Evolutionary conservation across 495 filamentous ascomycete species (phyloP).

Genomic region (Penicillium crystallinum): DNA sequence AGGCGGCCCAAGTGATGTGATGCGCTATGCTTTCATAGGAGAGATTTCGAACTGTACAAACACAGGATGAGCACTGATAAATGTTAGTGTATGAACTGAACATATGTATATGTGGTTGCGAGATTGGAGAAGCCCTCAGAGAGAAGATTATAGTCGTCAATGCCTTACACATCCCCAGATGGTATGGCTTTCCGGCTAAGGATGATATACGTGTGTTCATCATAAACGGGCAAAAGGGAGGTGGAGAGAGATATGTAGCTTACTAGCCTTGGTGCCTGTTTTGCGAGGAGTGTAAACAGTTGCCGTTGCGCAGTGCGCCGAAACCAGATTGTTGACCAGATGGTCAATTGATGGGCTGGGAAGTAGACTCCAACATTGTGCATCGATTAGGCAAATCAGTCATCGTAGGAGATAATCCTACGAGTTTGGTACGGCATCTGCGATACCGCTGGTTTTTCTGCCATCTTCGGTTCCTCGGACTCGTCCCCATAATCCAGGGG

Average conservation of each 20-base stretch:
- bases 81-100: neutral
- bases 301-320: too few relatives aligned
- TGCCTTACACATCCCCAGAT: conserved; percentile 36
- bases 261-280: neutral
- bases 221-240: conserved; percentile 15
- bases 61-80: neutral
- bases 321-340: neutral
- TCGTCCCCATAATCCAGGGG: conserved; percentile 17
- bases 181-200: conserved; percentile 46
- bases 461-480: neutral
- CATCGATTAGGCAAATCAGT: conserved; percentile 17
- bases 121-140: conserved; percentile 19
- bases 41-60: too few relatives aligned
- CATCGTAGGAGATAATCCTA: conserved; percentile 38
- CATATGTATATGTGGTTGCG: neutral
- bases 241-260: neutral
- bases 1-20: too few relatives aligned
- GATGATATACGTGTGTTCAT: conserved; percentile 41
- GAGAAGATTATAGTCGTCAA: conserved; percentile 38
- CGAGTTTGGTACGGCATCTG: conserved; percentile 15
- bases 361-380: neutral
- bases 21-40: too few relatives aligned
- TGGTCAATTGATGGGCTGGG: neutral
- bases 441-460: neutral
- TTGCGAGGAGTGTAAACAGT: too few relatives aligned